Evolutionary conservation across 2,329 filamentous ascomycete genomes (phyloP), one percentile per base, ranked within the genome.

Genomic region (Thielaviopsis populi): DNA sequence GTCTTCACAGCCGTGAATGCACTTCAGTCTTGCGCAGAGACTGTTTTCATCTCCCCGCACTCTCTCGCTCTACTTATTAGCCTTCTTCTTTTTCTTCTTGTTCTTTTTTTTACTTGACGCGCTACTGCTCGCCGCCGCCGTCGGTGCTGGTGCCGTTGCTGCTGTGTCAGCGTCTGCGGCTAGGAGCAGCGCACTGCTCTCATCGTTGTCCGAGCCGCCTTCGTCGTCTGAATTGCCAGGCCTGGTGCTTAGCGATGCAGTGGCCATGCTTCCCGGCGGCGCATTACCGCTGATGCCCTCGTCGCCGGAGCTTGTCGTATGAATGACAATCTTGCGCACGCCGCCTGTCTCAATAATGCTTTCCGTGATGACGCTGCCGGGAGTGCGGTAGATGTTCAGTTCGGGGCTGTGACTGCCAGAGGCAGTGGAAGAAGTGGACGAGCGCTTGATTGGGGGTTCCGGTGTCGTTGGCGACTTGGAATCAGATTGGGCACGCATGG

Each of bases 321-420:
- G 73, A 13, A 92, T 77, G 0, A 92, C 82, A 54, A 90, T 82
- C 74, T 92, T 92, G 67, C 83, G 83, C 62, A 91, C 80, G 1
- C 88, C 88, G 63, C 85, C 83, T 1, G 85, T 78, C 70, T 91
- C 86, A 64, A 91, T 76, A n/a, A 88, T 77, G 66, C 87, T 88
- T 73, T 91, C 87, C 0, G 87, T 90, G 69, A 91, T 89, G 71
- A 85, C 89, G 33, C 88, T 88, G 68, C 85, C 89, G 64, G 87
- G 79, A 5, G 85, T 84, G 11, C 79, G 63, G 40, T 69, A 69
- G 17, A 65, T 43, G 19, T 69, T 67, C n/a, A 61, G 24, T n/a
- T 59, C 41, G 10, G 59, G 19, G 50, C 30, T 54, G 17, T 42
- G 43, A 27, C 22, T 62, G 41, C 30, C 30, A 2, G 63, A 41